phyloP scores from a whole-genome alignment of 176 grass and related monocot genomes.

The Rhynchospora pubera region DNA sequence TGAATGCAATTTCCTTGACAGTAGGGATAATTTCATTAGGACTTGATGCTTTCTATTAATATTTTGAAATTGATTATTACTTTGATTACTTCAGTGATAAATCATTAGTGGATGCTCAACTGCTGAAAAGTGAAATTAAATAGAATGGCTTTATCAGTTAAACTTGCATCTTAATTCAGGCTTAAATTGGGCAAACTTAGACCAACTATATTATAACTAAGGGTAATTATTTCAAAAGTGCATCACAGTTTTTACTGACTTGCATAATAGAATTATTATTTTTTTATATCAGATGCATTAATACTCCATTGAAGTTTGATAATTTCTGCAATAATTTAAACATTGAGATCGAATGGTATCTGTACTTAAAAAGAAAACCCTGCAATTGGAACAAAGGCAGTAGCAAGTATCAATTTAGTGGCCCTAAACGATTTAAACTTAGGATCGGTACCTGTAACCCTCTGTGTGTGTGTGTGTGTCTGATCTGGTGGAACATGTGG shows the following conservation, averaged over 20 bases:
- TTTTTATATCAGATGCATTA: neutral
- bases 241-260: neutral
- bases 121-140: neutral
- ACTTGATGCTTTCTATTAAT: too few relatives aligned
- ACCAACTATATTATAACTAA: neutral
- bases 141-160: neutral
- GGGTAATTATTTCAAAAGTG: neutral
- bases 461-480: neutral
- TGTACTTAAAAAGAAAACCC: neutral
- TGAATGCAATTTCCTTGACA: too few relatives aligned
- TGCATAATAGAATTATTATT: neutral
- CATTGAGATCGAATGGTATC: neutral
- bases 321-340: neutral
- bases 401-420: neutral
- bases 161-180: neutral
- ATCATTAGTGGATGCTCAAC: neutral
- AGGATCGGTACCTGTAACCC: neutral
- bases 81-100: neutral
- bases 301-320: neutral
- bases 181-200: neutral
- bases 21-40: too few relatives aligned
- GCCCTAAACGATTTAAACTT: neutral
- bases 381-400: neutral
- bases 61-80: neutral
- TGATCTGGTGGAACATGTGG: neutral